Base-by-base conservation (phyloP, 768 basidiomycete genomes). In the Leccinum rimulosum region DNA sequence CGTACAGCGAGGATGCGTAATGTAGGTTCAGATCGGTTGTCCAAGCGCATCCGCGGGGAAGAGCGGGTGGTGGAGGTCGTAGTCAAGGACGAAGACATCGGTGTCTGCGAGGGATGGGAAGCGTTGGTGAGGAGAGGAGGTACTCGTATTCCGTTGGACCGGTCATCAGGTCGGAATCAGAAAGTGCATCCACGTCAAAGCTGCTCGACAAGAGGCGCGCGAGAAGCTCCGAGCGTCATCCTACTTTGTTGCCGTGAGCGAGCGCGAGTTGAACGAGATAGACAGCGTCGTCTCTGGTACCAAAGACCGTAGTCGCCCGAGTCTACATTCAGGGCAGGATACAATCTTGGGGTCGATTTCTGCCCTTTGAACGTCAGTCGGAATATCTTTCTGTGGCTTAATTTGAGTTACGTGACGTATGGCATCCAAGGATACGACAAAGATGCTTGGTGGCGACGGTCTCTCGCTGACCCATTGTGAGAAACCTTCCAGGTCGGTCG, bases 11-110 rank as follows among this genome's bases (percentile, higher is more conserved):
- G 0, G 71, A 64, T 4, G 85, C 75, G 64, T 86, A 86, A 45
- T 76, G 70, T 35, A 84, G 73, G 28, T 57, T 50, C 36, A 36
- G 25, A 0, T 8, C 7, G 25, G 28, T 38, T 38, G 15, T 17
- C 7, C 8, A 8, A 0, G 38, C 17, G 0, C 38, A 38, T 38
- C 8, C 3, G 54, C 30, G 9, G 60, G 50, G 58, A 84, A 79
- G 56, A 83, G 72, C 0, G 79, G 74, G 66, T 78, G 68, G 3
- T 79, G 81, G 22, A 85, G 70, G 62, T 81, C 79, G 74, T 83
- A 85, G 56, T 82, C 77, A 47, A 87, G 61, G 30, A 83, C 68
- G 47, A 85, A 74, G n/a, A 85, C 77, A n/a, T n/a, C n/a, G n/a
- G n/a, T n/a, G n/a, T 80, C 73, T 6, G 77, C 63, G 25, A 73